phyloP scores from a whole-genome alignment of 495 filamentous ascomycete genomes.

The Xylaria curta region DNA sequence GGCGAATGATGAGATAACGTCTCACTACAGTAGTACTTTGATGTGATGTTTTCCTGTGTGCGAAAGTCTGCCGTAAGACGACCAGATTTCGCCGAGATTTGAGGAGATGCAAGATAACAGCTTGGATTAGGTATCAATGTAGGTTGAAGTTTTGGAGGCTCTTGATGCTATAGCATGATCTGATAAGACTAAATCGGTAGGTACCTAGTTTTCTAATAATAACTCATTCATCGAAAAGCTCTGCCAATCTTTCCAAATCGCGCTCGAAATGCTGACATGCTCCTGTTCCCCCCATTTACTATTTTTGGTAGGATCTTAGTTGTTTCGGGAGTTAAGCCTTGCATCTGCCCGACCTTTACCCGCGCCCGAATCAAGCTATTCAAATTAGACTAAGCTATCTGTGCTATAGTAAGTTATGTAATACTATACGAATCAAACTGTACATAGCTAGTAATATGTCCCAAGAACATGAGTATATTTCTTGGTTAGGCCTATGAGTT shows the following conservation, averaged over 20 bases:
- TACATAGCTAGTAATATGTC: no score
- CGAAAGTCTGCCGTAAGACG: not conserved
- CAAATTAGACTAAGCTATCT: no score
- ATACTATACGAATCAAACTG: no score
- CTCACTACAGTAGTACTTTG: not conserved
- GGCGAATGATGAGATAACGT: constrained; percentile 10
- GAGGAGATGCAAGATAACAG: not conserved
- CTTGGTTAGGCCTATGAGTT: no score
- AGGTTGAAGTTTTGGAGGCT: constrained; percentile 2
- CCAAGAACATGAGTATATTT: no score
- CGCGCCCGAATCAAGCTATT: no score
- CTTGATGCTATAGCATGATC: constrained; percentile 13
- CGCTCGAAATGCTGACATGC: not conserved
- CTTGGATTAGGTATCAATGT: not conserved
- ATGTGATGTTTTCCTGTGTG: not conserved
- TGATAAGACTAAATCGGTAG: constrained; percentile 3
- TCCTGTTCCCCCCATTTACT: not conserved
- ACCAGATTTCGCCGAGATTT: not conserved
- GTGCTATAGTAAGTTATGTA: no score
- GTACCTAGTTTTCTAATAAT: constrained; percentile 18
- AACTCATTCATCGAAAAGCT: not conserved
- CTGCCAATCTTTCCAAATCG: constrained; percentile 13
- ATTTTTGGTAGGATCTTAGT: no score
- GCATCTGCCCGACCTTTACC: no score
- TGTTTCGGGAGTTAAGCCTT: no score